A percentile compares a stretch with the other conserved stretches of the same genome.
Evolutionary conservation across 768 basidiomycete genomes (phyloP).

Genomic region (Mycena floridula): DNA sequence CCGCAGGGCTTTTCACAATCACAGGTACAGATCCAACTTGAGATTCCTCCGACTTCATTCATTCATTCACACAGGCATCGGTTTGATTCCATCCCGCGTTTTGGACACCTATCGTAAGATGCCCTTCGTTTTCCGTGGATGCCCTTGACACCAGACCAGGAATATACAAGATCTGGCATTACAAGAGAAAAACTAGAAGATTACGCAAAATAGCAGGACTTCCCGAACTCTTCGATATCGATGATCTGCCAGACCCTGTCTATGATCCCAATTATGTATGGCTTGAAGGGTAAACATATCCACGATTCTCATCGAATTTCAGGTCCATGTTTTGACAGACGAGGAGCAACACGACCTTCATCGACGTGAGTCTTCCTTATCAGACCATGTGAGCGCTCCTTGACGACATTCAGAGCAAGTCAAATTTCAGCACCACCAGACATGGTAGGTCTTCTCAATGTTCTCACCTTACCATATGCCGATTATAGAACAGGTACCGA

Average conservation of each 20-base stretch:
- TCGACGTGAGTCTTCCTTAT: conserved; percentile 39
- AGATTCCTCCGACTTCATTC: too few relatives aligned
- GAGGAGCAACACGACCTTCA: conserved; percentile 59
- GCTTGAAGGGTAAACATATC: too few relatives aligned
- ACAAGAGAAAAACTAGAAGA: conserved; percentile 53
- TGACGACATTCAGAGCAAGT: conserved; percentile 45
- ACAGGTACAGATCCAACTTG: too few relatives aligned
- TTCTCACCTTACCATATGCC: background rate
- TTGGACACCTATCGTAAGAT: conserved; percentile 69
- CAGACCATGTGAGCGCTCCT: background rate
- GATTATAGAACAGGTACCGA: conserved; percentile 16
- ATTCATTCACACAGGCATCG: too few relatives aligned
- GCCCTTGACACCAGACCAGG: conserved; percentile 31
- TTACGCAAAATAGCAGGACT: conserved; percentile 59
- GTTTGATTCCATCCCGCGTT: conserved; percentile 69
- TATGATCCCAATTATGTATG: conserved; percentile 66
- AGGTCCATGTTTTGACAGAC: conserved; percentile 65
- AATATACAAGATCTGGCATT: conserved; percentile 67
- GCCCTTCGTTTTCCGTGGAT: background rate
- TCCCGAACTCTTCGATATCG: conserved; percentile 62
- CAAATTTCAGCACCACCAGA: conserved; percentile 64
- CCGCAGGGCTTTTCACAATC: conserved; percentile 65
- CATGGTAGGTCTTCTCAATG: conserved; percentile 52
- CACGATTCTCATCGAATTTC: too few relatives aligned
- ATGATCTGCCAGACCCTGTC: conserved; percentile 76